Conservation (phyloP, 2,329 filamentous ascomycete genomes). For the Hypoxylon rubiginosum region DNA sequence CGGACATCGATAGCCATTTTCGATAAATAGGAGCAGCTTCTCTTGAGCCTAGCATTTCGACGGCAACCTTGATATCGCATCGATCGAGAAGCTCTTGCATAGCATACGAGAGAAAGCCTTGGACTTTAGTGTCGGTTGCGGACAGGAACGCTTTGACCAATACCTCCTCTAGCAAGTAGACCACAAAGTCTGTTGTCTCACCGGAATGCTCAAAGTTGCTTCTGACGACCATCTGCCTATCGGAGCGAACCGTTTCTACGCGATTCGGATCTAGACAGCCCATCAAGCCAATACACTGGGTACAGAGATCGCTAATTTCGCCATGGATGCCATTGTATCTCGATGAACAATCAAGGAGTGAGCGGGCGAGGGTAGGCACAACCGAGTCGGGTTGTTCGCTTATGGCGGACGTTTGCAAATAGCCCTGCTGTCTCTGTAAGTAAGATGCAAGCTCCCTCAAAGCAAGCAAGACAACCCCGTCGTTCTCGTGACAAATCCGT, state of each 20-base stretch:
- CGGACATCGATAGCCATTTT: slow-evolving; percentile 84
- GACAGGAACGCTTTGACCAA: slow-evolving; percentile 93
- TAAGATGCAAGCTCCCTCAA: slow-evolving; percentile 82
- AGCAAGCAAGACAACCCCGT: slow-evolving; percentile 85
- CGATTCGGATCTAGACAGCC: slow-evolving; percentile 93
- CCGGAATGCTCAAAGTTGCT: slow-evolving; percentile 85
- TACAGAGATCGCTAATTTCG: slow-evolving; percentile 79
- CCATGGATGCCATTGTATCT: slow-evolving; percentile 79
- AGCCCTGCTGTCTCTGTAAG: slow-evolving; percentile 78
- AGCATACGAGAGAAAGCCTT: slow-evolving; percentile 91
- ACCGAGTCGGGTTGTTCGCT: slow-evolving; percentile 87
- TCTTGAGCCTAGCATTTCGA: slow-evolving; percentile 56
- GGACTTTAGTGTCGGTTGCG: slow-evolving; percentile 85
- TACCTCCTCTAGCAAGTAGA: slow-evolving; percentile 87
- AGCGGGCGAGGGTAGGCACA: slow-evolving; percentile 78
- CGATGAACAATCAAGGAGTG: slow-evolving; percentile 86
- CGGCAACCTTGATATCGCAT: slow-evolving; percentile 77
- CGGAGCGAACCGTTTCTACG: slow-evolving; percentile 82
- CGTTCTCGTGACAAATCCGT: slow-evolving; percentile 85
- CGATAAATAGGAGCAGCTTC: slow-evolving; percentile 73
- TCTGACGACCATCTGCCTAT: slow-evolving; percentile 85
- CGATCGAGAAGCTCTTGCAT: slow-evolving; percentile 92
- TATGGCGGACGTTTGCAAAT: slow-evolving; percentile 82
- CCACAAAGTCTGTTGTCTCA: slow-evolving; percentile 87
- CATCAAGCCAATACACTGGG: slow-evolving; percentile 86